phyloP scores from a whole-genome alignment of 306 rosid species.

The Fragaria nilgerrensis region DNA sequence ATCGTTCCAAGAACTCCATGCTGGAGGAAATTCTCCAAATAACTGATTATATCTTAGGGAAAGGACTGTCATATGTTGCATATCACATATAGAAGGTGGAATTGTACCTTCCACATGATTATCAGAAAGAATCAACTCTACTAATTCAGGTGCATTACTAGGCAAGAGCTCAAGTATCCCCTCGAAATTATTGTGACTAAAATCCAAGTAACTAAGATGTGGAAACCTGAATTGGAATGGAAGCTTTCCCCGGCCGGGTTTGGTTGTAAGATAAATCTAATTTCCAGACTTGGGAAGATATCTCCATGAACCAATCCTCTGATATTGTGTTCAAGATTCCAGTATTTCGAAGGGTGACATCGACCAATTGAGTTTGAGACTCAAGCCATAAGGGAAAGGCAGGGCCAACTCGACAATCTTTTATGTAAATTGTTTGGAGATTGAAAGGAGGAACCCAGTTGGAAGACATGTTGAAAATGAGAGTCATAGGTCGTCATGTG shows the following conservation, averaged over 20 bases:
- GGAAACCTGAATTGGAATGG: not conserved
- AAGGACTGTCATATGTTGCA: not conserved
- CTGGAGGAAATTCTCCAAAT: not conserved
- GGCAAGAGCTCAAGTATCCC: not conserved
- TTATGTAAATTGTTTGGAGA: not conserved
- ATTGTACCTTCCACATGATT: not conserved
- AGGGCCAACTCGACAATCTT: not conserved
- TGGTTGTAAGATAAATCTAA: not conserved
- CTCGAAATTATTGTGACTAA: not conserved
- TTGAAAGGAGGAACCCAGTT: not conserved
- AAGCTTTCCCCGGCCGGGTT: not conserved
- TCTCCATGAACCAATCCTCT: not conserved
- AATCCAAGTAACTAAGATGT: not conserved
- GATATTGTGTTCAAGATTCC: not conserved
- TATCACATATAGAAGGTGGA: not conserved
- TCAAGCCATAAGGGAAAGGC: not conserved
- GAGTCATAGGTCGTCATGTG: not conserved
- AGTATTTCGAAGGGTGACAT: not conserved
- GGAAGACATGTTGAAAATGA: not conserved
- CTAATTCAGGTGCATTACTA: not conserved
- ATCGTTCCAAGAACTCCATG: not conserved
- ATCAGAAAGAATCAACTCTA: not conserved
- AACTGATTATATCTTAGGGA: not conserved
- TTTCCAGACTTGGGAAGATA: not conserved
- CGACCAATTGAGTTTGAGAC: not conserved